These are phyloP conservation scores for Rehmannia glutinosa DNA, from an alignment of 257 asterid species.

Conservation along the genomic window DNA sequence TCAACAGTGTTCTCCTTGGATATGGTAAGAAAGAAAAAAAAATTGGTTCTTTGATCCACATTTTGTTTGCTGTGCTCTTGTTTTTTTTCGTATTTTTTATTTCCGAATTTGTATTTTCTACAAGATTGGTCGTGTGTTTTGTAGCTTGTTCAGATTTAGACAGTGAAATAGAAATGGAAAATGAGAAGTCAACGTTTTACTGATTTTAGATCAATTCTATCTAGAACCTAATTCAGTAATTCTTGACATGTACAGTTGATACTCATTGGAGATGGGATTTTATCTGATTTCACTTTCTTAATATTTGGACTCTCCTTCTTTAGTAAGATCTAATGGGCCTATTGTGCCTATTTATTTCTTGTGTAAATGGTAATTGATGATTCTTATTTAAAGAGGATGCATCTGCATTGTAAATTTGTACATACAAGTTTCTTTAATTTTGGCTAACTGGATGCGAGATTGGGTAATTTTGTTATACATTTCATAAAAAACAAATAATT, in stretches of 20 bases:
- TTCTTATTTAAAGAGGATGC: no score
- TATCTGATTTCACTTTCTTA: no score
- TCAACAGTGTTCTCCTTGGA: conserved; percentile 89
- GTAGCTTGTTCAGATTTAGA: background rate
- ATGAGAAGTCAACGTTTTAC: background rate
- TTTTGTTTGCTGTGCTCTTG: background rate
- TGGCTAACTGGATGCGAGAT: no score
- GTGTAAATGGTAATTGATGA: no score
- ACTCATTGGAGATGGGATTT: background rate
- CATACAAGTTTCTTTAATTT: no score
- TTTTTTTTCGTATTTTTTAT: background rate
- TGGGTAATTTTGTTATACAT: background rate
- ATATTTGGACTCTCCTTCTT: no score
- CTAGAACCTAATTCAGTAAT: background rate
- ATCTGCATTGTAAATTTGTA: no score
- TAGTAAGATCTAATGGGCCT: no score
- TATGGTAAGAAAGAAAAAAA: conserved; percentile 59
- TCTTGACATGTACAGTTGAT: no score
- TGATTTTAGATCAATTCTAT: background rate
- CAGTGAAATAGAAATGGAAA: background rate
- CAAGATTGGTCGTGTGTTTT: background rate
- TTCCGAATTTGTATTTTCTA: background rate
- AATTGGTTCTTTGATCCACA: background rate
- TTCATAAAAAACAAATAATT: background rate
- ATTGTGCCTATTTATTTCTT: no score